These are phyloP conservation scores for Boletus sp. DNA, from an alignment of 768 basidiomycete species.

Conservation along the genomic window DNA sequence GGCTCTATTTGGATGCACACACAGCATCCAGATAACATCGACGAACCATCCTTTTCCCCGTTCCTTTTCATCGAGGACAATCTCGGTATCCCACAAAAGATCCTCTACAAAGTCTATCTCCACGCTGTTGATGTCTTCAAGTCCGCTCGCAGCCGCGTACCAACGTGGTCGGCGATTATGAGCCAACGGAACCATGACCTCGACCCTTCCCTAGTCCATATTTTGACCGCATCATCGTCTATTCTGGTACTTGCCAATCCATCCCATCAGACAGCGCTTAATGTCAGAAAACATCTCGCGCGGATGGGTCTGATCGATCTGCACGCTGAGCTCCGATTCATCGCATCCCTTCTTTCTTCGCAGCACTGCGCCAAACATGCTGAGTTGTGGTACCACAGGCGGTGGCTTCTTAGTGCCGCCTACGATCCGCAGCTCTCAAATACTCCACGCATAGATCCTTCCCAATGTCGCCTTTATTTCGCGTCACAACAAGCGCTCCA, in stretches of 20 bases:
- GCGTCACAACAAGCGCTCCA: conserved; percentile 35
- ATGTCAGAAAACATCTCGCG: conserved; percentile 54
- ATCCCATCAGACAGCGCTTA: conserved; percentile 65
- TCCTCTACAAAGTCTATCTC: conserved; percentile 51
- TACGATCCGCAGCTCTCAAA: conserved; percentile 23
- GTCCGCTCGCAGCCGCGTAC: conserved; percentile 15
- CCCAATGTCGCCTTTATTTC: conserved; percentile 6
- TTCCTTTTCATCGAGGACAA: conserved; percentile 57
- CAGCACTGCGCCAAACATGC: conserved; percentile 61
- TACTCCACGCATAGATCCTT: background rate
- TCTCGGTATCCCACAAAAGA: conserved; percentile 62
- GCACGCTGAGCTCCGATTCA: conserved; percentile 46
- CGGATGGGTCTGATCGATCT: conserved; percentile 34
- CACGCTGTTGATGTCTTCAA: conserved; percentile 38
- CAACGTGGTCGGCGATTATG: background rate
- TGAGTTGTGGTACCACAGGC: conserved; percentile 66
- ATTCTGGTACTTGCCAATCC: conserved; percentile 65
- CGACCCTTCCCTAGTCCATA: conserved; percentile 9
- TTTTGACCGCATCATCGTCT: conserved; percentile 36
- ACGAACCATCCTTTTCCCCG: conserved; percentile 34
- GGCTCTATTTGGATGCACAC: conserved; percentile 41
- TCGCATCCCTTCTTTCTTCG: conserved; percentile 46
- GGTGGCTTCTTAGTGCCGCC: conserved; percentile 51
- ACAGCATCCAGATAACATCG: conserved; percentile 7
- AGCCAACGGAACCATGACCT: background rate